phyloP scores from a whole-genome alignment of 768 basidiomycete species.

The Coprinopsis marcescibilis region DNA sequence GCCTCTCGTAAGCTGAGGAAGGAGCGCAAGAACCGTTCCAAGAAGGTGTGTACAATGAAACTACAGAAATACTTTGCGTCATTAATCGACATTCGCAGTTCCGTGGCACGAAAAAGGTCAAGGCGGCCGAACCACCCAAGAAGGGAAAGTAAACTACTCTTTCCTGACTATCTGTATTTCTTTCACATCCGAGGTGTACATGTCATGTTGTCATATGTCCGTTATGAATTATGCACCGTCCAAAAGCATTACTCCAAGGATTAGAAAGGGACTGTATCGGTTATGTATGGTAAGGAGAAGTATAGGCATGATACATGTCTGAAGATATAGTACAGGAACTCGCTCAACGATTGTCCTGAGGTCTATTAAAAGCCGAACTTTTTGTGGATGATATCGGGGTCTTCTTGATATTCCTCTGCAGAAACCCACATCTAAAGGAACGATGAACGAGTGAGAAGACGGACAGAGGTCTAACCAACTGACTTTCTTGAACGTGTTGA shows the following conservation, averaged over 20 bases:
- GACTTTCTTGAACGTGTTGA: conserved; percentile 98
- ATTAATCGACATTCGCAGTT: no score
- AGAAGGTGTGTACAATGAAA: conserved; percentile 87
- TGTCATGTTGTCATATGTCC: conserved; percentile 10
- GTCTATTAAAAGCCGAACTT: conserved; percentile 73
- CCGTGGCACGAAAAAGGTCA: conserved; percentile 93
- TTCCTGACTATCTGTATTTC: conserved; percentile 4
- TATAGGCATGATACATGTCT: conserved; percentile 8
- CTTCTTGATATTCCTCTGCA: conserved; percentile 98
- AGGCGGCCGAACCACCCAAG: conserved; percentile 88
- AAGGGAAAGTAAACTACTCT: conserved; percentile 70
- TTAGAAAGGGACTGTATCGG: no score
- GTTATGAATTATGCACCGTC: conserved; percentile 11
- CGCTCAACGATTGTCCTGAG: background rate
- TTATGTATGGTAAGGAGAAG: conserved; percentile 8
- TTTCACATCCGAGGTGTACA: conserved; percentile 12
- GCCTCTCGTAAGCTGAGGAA: conserved; percentile 96
- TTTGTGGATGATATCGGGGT: conserved; percentile 97
- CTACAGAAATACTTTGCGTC: no score
- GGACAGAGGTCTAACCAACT: conserved; percentile 4
- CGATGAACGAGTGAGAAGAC: conserved; percentile 11
- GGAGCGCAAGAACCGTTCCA: conserved; percentile 98
- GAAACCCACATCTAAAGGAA: conserved; percentile 93
- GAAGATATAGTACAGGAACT: conserved; percentile 11
- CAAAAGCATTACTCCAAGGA: conserved; percentile 13